A percentile compares a stretch with the other conserved stretches of the same genome.
These are phyloP conservation scores for Pelargonium cotyledonis DNA, from an alignment of 441 rosid species.

Conservation along the genomic window DNA sequence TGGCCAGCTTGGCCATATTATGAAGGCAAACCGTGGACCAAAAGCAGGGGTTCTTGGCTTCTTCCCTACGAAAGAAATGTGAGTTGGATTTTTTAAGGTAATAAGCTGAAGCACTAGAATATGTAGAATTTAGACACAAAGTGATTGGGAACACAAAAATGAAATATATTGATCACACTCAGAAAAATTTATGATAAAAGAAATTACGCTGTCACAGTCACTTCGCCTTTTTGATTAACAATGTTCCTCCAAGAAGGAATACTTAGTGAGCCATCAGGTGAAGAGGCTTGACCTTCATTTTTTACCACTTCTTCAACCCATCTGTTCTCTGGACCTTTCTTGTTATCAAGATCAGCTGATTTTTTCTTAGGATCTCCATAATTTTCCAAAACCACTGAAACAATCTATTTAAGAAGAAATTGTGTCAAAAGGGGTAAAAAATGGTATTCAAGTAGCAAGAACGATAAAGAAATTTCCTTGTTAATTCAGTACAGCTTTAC, in stretches of 20 bases:
- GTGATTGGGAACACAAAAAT: conserved; percentile 2
- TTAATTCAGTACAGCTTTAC: not conserved
- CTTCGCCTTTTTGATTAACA: conserved; percentile 77
- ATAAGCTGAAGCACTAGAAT: not conserved
- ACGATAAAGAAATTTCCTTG: not conserved
- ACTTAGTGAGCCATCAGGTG: conserved; percentile 35
- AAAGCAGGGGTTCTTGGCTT: conserved; percentile 64
- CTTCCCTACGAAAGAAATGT: conserved; percentile 40
- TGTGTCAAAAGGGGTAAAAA: conserved; percentile 12
- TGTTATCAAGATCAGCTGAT: conserved; percentile 9
- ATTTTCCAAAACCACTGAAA: conserved; percentile 80
- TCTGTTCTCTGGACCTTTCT: conserved; percentile 40
- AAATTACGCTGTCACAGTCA: conserved; percentile 58
- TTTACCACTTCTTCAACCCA: conserved; percentile 76
- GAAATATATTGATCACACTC: conserved; percentile 10
- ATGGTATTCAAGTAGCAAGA: not conserved
- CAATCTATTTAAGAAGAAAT: conserved; percentile 47
- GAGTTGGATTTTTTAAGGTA: conserved; percentile 17
- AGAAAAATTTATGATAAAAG: conserved; percentile 25
- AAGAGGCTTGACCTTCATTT: conserved; percentile 52
- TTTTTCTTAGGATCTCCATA: conserved; percentile 39
- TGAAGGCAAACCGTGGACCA: conserved; percentile 80
- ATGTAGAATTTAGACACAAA: conserved; percentile 12
- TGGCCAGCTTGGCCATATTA: conserved; percentile 77
- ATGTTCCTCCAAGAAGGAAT: conserved; percentile 70